Evolutionary conservation across 805 yeast genomes (phyloP).

Genomic region (Zygosaccharomyces pseudorouxii): DNA sequence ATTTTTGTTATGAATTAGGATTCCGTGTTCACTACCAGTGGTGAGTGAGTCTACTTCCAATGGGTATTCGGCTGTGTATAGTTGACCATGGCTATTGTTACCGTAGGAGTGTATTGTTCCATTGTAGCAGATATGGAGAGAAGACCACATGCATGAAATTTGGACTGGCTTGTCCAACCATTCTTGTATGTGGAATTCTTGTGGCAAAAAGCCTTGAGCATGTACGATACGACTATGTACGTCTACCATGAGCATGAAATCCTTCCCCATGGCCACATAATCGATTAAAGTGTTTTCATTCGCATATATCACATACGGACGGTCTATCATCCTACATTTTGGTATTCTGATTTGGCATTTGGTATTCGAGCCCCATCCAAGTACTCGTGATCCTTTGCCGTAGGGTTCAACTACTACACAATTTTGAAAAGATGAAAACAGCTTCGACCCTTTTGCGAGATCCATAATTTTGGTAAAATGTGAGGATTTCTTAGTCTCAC

Average conservation of each 20-base stretch:
- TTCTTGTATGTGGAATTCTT: conserved; percentile 12
- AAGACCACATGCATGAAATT: conserved; percentile 65
- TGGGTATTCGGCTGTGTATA: conserved; percentile 29
- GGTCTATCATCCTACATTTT: conserved; percentile 15
- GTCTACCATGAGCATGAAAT: conserved; percentile 23
- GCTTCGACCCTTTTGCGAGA: conserved; percentile 8
- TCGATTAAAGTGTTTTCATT: conserved; percentile 9
- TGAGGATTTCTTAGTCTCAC: conserved; percentile 15
- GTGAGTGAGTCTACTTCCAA: conserved; percentile 29
- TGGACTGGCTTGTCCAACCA: conserved; percentile 11
- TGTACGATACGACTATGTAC: conserved; percentile 12
- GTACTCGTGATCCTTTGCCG: conserved; percentile 42
- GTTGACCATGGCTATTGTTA: conserved; percentile 73
- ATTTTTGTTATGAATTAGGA: conserved; percentile 33
- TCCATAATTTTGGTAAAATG: conserved; percentile 13
- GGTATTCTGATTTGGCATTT: conserved; percentile 43
- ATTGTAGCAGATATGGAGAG: conserved; percentile 46
- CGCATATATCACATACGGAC: conserved; percentile 20
- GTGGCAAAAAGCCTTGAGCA: conserved; percentile 20
- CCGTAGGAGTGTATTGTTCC: conserved; percentile 52
- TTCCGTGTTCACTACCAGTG: conserved; percentile 87
- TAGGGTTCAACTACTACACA: conserved; percentile 68
- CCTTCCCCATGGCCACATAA: conserved; percentile 29
- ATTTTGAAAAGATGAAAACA: conserved; percentile 37
- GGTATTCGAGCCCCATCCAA: conserved; percentile 51